These are phyloP conservation scores for Flaveria bidentis DNA, from an alignment of 129 eudicot species.

Conservation along the genomic window DNA sequence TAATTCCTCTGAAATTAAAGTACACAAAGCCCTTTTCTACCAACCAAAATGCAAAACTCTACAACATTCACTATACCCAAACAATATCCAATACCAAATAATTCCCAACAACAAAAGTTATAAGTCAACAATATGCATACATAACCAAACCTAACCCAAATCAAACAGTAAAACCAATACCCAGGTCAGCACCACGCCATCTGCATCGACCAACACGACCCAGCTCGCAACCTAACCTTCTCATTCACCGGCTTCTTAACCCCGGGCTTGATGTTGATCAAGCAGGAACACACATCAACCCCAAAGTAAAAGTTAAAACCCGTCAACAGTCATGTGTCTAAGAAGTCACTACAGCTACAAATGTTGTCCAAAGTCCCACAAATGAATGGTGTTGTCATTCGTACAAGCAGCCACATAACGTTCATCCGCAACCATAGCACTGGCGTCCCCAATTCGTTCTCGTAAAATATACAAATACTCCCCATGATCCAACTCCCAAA, in stretches of 20 bases:
- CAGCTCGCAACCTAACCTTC: neutral
- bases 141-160: neutral
- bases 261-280: neutral
- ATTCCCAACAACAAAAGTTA: slow-evolving; percentile 10
- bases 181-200: neutral
- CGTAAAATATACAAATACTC: slow-evolving; percentile 49
- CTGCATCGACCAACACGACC: neutral
- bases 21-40: slow-evolving; percentile 6
- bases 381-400: slow-evolving; percentile 53
- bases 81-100: slow-evolving; percentile 10
- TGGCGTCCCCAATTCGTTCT: slow-evolving; percentile 60
- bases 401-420: slow-evolving; percentile 57
- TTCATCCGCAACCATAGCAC: slow-evolving; percentile 51
- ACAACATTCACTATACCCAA: slow-evolving; percentile 29
- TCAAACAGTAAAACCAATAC: neutral
- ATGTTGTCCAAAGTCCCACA: slow-evolving; percentile 71
- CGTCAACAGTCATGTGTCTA: neutral
- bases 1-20: neutral
- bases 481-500: slow-evolving; percentile 66
- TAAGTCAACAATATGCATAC: neutral
- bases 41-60: neutral
- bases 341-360: slow-evolving; percentile 19
- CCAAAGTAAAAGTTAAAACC: neutral
- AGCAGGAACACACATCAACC: slow-evolving; percentile 8
- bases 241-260: neutral